phyloP scores from a whole-genome alignment of 768 basidiomycete genomes.

The Suillus sp. region DNA sequence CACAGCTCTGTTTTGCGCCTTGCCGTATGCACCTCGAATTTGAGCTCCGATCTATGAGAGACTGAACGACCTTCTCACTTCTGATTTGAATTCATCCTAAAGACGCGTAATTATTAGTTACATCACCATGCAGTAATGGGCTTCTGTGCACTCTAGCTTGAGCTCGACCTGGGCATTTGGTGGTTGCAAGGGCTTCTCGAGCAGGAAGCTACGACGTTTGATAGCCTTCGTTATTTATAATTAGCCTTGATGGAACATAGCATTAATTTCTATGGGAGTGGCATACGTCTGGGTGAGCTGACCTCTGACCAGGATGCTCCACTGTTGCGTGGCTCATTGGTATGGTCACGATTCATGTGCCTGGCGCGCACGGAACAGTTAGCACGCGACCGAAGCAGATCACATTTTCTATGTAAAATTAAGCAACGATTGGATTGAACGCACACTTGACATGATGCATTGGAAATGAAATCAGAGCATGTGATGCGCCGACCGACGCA shows the following conservation, averaged over 20 bases:
- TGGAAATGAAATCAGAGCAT: neutral
- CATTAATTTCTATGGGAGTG: neutral
- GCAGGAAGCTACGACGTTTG: neutral
- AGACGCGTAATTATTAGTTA: neutral
- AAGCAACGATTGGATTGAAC: neutral
- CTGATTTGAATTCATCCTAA: neutral
- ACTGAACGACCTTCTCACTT: neutral
- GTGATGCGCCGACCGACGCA: neutral
- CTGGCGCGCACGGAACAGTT: no score
- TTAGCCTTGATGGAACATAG: neutral
- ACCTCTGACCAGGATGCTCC: neutral
- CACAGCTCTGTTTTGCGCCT: neutral
- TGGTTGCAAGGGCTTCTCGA: neutral
- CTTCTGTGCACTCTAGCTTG: neutral
- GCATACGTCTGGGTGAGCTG: neutral
- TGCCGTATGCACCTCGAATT: neutral
- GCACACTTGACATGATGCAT: neutral
- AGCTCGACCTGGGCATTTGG: neutral
- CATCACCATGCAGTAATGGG: neutral
- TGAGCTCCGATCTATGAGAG: neutral
- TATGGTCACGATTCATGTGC: neutral
- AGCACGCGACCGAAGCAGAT: no score
- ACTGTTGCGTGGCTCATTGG: neutral
- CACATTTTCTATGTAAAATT: neutral
- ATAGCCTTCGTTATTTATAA: neutral